Conservation (phyloP, 208 protist species). For the Leishmania gerbilli region DNA sequence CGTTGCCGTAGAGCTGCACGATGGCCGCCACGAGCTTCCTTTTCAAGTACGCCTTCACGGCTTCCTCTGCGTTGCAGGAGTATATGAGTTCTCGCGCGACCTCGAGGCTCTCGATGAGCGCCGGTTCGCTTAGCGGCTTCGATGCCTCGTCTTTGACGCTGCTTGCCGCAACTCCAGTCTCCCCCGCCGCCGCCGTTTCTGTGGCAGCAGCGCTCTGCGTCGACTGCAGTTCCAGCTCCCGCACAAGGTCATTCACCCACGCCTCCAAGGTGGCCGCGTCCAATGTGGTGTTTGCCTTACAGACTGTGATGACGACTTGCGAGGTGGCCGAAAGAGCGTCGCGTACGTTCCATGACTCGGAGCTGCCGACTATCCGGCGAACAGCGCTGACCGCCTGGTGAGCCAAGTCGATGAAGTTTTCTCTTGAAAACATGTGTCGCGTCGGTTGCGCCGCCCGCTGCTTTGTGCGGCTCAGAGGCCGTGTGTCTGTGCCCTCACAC, state of each 20-base stretch:
- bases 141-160: conserved; percentile 13
- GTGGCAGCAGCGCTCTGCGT: background rate
- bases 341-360: conserved; percentile 29
- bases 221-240: conserved; percentile 25
- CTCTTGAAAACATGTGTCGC: conserved; percentile 44
- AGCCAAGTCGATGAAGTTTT: conserved; percentile 59
- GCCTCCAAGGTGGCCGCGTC: conserved; percentile 13
- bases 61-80: conserved; percentile 26
- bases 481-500: background rate
- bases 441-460: conserved; percentile 1
- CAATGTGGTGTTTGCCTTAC: conserved; percentile 33
- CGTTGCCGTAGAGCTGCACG: conserved; percentile 22
- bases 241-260: conserved; percentile 29
- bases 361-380: conserved; percentile 50
- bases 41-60: conserved; percentile 9
- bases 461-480: background rate
- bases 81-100: conserved; percentile 36
- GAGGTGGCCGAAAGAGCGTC: conserved; percentile 47
- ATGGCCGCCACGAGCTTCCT: conserved; percentile 14
- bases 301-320: conserved; percentile 53
- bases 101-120: conserved; percentile 54
- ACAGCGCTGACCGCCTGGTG: conserved; percentile 64
- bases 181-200: background rate
- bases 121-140: conserved; percentile 51
- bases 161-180: background rate